Conservation (phyloP, 1,284 basidiomycete genomes). For the Apiotrichum gamsii region DNA sequence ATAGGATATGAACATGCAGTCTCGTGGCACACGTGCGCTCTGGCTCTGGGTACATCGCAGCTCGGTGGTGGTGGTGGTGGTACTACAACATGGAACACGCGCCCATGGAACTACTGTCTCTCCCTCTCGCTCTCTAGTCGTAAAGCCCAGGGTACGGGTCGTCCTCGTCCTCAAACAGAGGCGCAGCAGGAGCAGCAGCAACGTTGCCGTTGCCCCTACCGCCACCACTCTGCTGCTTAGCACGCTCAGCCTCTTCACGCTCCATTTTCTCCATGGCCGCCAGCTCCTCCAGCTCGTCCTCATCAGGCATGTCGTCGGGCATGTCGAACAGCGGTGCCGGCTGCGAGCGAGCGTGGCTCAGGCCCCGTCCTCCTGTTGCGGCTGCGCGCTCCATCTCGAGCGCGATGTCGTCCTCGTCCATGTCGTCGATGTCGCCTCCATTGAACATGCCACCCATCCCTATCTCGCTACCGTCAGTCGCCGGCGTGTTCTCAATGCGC, state of each 20-base stretch:
- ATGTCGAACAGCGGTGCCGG: slow-evolving; percentile 45
- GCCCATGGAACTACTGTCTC: not conserved
- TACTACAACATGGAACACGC: not conserved
- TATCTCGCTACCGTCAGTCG: no score
- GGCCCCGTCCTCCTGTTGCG: no score
- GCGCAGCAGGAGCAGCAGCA: slow-evolving; percentile 1
- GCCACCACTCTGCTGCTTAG: not conserved
- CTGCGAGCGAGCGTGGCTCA: no score
- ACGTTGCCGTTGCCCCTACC: not conserved
- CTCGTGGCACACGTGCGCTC: no score
- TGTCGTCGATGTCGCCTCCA: not conserved
- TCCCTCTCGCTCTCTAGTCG: slow-evolving; percentile 10
- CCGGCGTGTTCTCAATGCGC: no score
- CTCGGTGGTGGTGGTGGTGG: not conserved
- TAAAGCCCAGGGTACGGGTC: slow-evolving; percentile 20
- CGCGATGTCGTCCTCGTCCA: slow-evolving; percentile 1
- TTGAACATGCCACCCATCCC: no score
- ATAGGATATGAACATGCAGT: no score
- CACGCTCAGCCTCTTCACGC: slow-evolving; percentile 22
- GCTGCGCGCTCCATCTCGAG: slow-evolving; percentile 5
- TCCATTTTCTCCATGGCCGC: slow-evolving; percentile 15
- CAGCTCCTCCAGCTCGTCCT: not conserved
- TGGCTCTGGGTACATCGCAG: not conserved
- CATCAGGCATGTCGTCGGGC: not conserved
- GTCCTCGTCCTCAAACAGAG: slow-evolving; percentile 22